phyloP scores from a whole-genome alignment of 2,329 filamentous ascomycete species.

The Sporothrix pseudoabietina region DNA sequence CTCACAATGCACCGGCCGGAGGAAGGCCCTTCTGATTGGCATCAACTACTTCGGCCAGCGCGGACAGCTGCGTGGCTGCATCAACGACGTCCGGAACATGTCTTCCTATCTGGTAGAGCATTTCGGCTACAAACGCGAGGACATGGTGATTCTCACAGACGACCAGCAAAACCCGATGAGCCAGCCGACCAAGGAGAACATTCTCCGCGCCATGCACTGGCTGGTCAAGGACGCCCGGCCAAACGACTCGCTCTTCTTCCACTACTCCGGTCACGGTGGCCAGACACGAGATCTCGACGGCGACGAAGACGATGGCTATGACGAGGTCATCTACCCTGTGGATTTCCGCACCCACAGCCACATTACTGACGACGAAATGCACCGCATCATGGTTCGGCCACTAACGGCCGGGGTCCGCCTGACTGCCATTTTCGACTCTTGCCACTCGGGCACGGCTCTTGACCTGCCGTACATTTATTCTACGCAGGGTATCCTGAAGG shows the following conservation, averaged over 20 bases:
- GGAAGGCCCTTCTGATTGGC: constrained; percentile 88
- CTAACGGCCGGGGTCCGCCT: constrained; percentile 81
- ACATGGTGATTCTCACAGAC: constrained; percentile 96
- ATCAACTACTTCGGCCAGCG: constrained; percentile 96
- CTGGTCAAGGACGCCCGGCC: constrained; percentile 88
- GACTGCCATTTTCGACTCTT: constrained; percentile 80
- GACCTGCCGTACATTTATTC: constrained; percentile 80
- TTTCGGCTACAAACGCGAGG: constrained; percentile 90
- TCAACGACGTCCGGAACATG: constrained; percentile 98
- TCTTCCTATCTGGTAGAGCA: constrained; percentile 84
- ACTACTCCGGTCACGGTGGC: constrained; percentile 88
- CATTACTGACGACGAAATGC: constrained; percentile 78
- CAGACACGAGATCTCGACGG: constrained; percentile 78
- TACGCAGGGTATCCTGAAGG: constrained; percentile 77
- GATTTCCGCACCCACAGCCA: constrained; percentile 74
- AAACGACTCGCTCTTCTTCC: constrained; percentile 96
- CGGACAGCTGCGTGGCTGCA: constrained; percentile 87
- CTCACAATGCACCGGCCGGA: constrained; percentile 82
- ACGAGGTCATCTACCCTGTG: constrained; percentile 82
- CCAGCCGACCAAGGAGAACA: constrained; percentile 94
- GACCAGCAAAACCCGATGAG: constrained; percentile 98
- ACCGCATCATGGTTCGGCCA: constrained; percentile 73
- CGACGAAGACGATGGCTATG: constrained; percentile 79
- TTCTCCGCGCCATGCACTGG: constrained; percentile 96
- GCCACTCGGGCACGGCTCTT: constrained; percentile 75